Percentiles rank a stretch among this genome's conserved stretches.
These are phyloP conservation scores for Colletotrichum coccodes DNA, from an alignment of 2,329 filamentous ascomycete species.

Conservation along the genomic window DNA sequence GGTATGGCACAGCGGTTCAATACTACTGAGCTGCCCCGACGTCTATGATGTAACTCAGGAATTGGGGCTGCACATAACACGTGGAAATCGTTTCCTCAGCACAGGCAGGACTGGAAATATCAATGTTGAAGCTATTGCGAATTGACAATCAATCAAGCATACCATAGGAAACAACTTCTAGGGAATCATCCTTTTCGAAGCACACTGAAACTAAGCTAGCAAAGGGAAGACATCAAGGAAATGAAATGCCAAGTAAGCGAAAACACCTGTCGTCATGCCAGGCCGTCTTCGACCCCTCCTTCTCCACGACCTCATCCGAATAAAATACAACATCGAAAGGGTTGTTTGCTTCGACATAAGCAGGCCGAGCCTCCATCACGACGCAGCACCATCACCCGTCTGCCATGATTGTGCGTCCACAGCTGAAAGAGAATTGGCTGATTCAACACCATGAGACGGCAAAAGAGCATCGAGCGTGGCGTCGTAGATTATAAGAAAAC, in stretches of 20 bases:
- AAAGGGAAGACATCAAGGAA: constrained; percentile 43
- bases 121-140: background rate
- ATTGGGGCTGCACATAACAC: no score
- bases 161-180: background rate
- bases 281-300: constrained; percentile 38
- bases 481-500: constrained; percentile 43
- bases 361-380: background rate
- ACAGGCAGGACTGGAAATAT: no score
- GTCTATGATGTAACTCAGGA: no score
- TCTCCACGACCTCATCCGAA: constrained; percentile 36
- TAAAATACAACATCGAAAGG: constrained; percentile 50
- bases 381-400: background rate
- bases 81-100: no score
- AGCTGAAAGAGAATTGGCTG: background rate
- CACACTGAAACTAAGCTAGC: constrained; percentile 30
- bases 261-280: constrained; percentile 40
- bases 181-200: constrained; percentile 27
- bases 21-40: no score
- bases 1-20: no score
- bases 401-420: background rate
- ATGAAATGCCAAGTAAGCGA: constrained; percentile 51
- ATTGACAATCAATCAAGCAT: background rate
- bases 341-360: constrained; percentile 8
- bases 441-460: constrained; percentile 10
- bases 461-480: constrained; percentile 36